These are phyloP conservation scores for Umbelopsis sp. DNA, from an alignment of 192 early-diverging fungal species.

Conservation along the genomic window DNA sequence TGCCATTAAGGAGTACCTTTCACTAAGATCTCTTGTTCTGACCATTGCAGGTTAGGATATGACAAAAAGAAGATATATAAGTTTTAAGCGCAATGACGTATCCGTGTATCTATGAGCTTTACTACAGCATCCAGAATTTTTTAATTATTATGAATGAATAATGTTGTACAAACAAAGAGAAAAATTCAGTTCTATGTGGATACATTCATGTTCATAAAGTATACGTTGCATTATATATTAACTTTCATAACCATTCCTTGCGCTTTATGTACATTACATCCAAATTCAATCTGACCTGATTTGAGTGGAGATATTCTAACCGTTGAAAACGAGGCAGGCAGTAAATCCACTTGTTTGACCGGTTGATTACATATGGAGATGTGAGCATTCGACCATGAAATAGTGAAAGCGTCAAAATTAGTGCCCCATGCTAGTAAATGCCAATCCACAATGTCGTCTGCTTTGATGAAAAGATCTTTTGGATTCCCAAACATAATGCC, in stretches of 20 bases:
- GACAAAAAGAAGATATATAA: background rate
- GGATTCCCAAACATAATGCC: constrained; percentile 18
- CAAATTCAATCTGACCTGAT: background rate
- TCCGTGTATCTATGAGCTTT: background rate
- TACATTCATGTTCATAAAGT: no score
- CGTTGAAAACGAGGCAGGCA: constrained; percentile 32
- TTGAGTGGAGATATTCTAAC: constrained; percentile 2
- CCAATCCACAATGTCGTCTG: constrained; percentile 4
- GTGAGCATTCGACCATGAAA: constrained; percentile 25
- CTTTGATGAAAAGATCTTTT: constrained; percentile 7
- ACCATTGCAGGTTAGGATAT: background rate
- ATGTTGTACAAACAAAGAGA: no score
- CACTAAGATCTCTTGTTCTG: background rate
- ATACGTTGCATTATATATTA: background rate
- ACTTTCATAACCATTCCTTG: constrained; percentile 19
- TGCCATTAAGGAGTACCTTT: background rate
- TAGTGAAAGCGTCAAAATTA: constrained; percentile 7
- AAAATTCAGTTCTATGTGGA: no score
- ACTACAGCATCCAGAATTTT: no score
- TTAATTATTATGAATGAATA: no score
- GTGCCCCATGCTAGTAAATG: constrained; percentile 36
- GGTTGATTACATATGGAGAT: background rate
- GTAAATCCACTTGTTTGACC: constrained; percentile 4
- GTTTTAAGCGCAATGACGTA: background rate
- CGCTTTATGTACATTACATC: background rate